A percentile compares a stretch with the other conserved stretches of the same genome.
Evolutionary conservation across 768 basidiomycete genomes (phyloP).

Genomic region (Rhodosporidiobolus odoratus): DNA sequence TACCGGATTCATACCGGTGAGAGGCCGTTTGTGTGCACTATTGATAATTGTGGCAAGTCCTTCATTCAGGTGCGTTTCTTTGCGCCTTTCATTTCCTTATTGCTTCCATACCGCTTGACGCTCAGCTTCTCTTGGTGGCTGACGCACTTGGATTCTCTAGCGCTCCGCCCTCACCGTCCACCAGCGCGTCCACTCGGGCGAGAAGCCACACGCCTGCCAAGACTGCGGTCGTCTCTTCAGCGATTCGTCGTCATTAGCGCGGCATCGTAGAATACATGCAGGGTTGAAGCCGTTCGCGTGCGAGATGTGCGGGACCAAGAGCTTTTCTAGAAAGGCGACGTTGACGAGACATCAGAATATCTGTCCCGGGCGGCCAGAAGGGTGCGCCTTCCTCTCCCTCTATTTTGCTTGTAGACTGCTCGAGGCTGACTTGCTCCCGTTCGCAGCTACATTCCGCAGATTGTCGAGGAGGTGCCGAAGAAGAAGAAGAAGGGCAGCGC

Average conservation of each 20-base stretch:
- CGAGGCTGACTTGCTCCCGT: neutral
- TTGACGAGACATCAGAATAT: constrained; percentile 59
- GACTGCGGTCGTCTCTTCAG: constrained; percentile 80
- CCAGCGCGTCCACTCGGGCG: constrained; percentile 78
- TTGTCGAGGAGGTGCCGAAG: too few relatives aligned
- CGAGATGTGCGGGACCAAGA: constrained; percentile 82
- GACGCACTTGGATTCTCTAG: constrained; percentile 48
- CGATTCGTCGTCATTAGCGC: constrained; percentile 81
- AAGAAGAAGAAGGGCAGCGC: neutral
- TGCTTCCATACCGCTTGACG: too few relatives aligned
- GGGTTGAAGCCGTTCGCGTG: constrained; percentile 78
- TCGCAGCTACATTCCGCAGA: neutral
- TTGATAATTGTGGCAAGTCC: constrained; percentile 72
- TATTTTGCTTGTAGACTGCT: neutral
- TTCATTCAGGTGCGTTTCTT: constrained; percentile 69
- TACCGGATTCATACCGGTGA: constrained; percentile 88
- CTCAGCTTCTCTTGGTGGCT: constrained; percentile 10
- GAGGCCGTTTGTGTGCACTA: constrained; percentile 70
- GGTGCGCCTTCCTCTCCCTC: neutral
- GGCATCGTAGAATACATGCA: constrained; percentile 67
- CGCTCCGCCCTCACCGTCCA: constrained; percentile 84
- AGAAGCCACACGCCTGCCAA: constrained; percentile 84
- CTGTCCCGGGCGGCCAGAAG: constrained; percentile 4
- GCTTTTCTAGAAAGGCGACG: constrained; percentile 78
- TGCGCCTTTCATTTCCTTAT: neutral